Evolutionary conservation across 495 filamentous ascomycete species (phyloP), one percentile per base, ranked within the genome.

Genomic region (Jackrogersella multiformis): DNA sequence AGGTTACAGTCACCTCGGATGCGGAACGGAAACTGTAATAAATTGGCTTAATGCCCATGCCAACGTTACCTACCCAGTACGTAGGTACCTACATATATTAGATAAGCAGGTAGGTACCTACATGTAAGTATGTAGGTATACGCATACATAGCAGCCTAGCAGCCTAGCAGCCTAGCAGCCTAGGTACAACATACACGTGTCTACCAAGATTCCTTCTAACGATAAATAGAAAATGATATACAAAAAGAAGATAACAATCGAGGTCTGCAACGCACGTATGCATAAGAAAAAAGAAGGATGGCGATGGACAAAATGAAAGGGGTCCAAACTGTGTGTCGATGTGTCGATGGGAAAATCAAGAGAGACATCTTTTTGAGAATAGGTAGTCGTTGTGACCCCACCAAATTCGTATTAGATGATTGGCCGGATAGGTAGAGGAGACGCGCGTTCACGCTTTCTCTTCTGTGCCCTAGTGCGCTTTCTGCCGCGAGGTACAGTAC

Each of bases 381-480:
- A 36, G 48, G 41, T 46, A 63, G 46, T 62, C 61, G 61, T 51
- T 4, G 45, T 55, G 57, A 54, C 67, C 52, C 67, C 67, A 70
- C 67, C 57, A 45, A 61, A 62, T 62, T 5, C 34, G 21, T 66
- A 38, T 61, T 70, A 70, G 6, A 46, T 62, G 67, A 70, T 70
- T 70, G 67, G 67, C 0, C 8, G 16, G 46, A 54, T 1, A 15
- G 15, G 15, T n/a, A 5, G 32, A 30, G 61, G 39, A 70, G 67
- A 70, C 67, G 67, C 67, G 67, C 67, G 67, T 70, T 70, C 67
- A 70, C 61, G 61, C 61, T 46, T 56, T 70, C 67, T 66, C 61
- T 66, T 66, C 57, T 70, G 61, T 16, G 53, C 36, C 67, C 61
- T 70, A 70, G 57, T 70, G 61, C 53, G 56, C 13, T 66, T 69